Evolutionary conservation across 2,329 filamentous ascomycete genomes (phyloP).

Genomic region (Trichoderma polysporum): DNA sequence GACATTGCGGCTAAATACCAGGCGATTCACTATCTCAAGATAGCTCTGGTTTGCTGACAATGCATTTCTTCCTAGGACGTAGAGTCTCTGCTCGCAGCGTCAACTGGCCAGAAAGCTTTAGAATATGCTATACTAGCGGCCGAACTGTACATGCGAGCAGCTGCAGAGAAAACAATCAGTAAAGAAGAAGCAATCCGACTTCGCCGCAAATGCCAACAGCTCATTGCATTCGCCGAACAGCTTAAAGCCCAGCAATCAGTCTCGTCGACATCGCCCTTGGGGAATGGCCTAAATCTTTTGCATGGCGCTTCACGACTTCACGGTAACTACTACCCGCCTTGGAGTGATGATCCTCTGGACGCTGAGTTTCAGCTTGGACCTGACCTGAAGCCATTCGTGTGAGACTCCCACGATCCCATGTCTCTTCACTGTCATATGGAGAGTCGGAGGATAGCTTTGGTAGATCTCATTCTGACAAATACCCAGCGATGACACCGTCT

Average conservation of each 20-base stretch:
- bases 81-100: slow-evolving; percentile 39
- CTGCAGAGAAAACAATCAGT: slow-evolving; percentile 60
- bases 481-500: slow-evolving; percentile 64
- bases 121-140: slow-evolving; percentile 72
- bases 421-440: background rate
- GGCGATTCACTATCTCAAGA: background rate
- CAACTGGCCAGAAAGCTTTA: slow-evolving; percentile 59
- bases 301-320: slow-evolving; percentile 77
- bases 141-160: slow-evolving; percentile 74
- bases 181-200: slow-evolving; percentile 66
- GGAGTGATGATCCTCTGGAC: slow-evolving; percentile 63
- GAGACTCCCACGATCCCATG: slow-evolving; percentile 33
- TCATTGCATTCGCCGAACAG: slow-evolving; percentile 70
- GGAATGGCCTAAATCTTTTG: slow-evolving; percentile 51
- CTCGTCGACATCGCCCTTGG: background rate
- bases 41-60: background rate
- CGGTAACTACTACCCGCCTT: slow-evolving; percentile 80
- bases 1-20: background rate
- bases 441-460: background rate
- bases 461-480: background rate
- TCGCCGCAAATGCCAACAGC: slow-evolving; percentile 64
- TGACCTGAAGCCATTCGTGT: slow-evolving; percentile 62
- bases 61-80: slow-evolving; percentile 33
- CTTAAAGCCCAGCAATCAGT: slow-evolving; percentile 57
- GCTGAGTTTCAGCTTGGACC: slow-evolving; percentile 59